Percentiles rank a stretch among this genome's conserved stretches.
Conservation (phyloP, 768 basidiomycete genomes). For the Termitomyces sp. region DNA sequence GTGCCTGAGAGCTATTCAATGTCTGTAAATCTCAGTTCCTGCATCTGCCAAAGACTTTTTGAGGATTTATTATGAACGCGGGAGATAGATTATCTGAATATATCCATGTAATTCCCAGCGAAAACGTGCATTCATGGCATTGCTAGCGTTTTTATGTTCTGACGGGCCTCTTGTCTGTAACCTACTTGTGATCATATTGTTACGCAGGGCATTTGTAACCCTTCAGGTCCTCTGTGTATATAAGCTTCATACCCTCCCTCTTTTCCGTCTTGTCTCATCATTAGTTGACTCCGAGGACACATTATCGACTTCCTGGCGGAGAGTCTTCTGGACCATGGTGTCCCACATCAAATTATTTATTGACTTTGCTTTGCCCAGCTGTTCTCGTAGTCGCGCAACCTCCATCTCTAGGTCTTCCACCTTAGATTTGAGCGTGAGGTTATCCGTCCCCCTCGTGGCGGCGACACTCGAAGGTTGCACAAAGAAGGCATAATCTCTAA, state of each 20-base stretch:
- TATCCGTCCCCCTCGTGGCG: constrained; percentile 23
- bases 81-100: not conserved
- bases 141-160: not conserved
- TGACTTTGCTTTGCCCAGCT: constrained; percentile 81
- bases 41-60: too few species aligned
- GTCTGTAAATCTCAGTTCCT: too few species aligned
- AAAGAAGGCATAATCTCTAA: constrained; percentile 65
- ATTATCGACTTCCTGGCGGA: constrained; percentile 31
- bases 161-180: not conserved
- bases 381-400: constrained; percentile 56
- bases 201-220: too few species aligned
- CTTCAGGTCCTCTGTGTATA: not conserved
- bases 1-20: too few species aligned
- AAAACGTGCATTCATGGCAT: not conserved
- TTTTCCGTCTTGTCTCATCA: constrained; percentile 25
- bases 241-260: constrained; percentile 20
- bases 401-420: constrained; percentile 72
- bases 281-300: constrained; percentile 13
- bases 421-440: constrained; percentile 44
- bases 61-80: too few species aligned
- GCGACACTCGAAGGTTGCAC: constrained; percentile 36
- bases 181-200: not conserved
- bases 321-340: constrained; percentile 62
- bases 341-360: constrained; percentile 96
- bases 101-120: not conserved